Conservation (phyloP, 176 grass and related monocot genomes). For the Chrysopogon serrulatus region DNA sequence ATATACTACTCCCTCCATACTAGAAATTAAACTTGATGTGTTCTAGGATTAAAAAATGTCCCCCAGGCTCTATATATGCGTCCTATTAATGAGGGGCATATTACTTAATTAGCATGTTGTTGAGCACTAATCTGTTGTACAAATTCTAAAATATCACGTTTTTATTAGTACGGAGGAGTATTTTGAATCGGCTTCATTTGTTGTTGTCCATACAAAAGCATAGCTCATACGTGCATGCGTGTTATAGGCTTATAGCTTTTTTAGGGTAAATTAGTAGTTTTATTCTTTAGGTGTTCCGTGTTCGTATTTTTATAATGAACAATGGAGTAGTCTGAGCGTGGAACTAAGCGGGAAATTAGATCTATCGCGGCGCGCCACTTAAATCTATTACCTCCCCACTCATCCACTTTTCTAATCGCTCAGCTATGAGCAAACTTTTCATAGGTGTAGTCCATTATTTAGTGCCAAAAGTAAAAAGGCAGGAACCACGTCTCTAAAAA, state of each 20-base stretch:
- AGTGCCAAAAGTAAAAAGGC: neutral
- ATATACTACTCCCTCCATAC: neutral
- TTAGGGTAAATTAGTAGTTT: neutral
- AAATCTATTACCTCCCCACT: neutral
- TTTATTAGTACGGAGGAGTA: too few relatives aligned
- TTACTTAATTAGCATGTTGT: too few relatives aligned
- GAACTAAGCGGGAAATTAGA: neutral
- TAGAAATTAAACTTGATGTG: neutral
- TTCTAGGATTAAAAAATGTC: neutral
- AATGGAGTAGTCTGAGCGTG: neutral
- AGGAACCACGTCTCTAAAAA: neutral
- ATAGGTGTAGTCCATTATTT: neutral
- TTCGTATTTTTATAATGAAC: neutral
- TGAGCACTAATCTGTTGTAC: too few relatives aligned
- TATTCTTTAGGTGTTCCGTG: neutral
- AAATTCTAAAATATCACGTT: too few relatives aligned
- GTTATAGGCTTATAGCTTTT: constrained; percentile 26
- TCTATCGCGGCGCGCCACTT: neutral
- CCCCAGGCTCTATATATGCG: too few relatives aligned
- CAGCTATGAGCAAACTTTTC: constrained; percentile 5
- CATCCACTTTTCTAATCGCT: constrained; percentile 1
- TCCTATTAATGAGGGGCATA: too few relatives aligned
- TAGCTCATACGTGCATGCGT: constrained; percentile 12
- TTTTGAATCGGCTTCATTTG: too few relatives aligned
- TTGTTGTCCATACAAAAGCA: neutral